These are phyloP conservation scores for Coemansia aciculifera DNA, from an alignment of 192 early-diverging fungal species.

Conservation along the genomic window DNA sequence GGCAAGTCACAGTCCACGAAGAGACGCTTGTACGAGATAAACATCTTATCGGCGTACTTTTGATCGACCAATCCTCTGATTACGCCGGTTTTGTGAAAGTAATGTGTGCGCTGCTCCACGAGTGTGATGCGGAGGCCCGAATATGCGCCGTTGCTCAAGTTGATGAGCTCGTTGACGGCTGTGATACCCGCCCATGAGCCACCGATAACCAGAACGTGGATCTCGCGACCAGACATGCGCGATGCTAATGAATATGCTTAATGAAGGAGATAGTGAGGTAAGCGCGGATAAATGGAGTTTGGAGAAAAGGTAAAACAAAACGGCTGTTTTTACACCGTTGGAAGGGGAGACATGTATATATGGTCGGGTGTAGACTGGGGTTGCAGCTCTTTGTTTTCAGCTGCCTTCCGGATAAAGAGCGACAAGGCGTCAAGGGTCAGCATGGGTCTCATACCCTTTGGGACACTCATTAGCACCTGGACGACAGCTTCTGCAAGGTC, in stretches of 20 bases:
- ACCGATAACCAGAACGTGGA: slow-evolving; percentile 58
- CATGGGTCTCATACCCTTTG: neutral
- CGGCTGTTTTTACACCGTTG: neutral
- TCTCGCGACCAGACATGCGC: slow-evolving; percentile 41
- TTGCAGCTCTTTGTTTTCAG: neutral
- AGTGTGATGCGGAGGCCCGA: slow-evolving; percentile 53
- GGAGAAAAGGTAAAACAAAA: neutral
- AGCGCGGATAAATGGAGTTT: neutral
- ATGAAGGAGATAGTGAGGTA: neutral
- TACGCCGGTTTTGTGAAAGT: slow-evolving; percentile 59
- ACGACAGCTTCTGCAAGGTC: neutral
- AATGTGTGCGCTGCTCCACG: slow-evolving; percentile 59
- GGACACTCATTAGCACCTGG: neutral
- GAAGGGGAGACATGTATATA: neutral
- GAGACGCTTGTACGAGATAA: slow-evolving; percentile 58
- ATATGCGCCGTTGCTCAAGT: slow-evolving; percentile 30
- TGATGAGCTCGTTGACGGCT: slow-evolving; percentile 41
- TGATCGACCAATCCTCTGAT: slow-evolving; percentile 59
- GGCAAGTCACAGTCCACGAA: slow-evolving; percentile 25
- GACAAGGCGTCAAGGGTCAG: neutral
- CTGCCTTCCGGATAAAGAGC: neutral
- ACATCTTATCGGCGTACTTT: slow-evolving; percentile 49
- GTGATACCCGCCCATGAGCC: slow-evolving; percentile 60
- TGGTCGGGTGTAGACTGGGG: neutral
- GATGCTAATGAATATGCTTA: neutral